Percentiles rank a stretch among this genome's conserved stretches.
These are phyloP conservation scores for Kwoniella sp. DNA, from an alignment of 768 basidiomycete genomes.

Conservation along the genomic window DNA sequence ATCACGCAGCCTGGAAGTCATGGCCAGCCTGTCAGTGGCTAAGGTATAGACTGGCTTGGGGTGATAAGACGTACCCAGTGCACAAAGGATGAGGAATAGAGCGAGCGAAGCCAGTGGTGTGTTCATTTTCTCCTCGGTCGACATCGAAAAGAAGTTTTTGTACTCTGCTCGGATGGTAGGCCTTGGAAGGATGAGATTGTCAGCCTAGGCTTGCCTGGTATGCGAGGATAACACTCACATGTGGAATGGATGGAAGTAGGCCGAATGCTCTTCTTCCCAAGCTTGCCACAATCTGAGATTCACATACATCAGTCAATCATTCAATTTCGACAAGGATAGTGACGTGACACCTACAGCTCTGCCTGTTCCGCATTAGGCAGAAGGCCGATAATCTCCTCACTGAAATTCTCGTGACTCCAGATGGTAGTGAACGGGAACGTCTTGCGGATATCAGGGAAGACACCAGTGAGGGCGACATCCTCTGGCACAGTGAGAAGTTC, in stretches of 20 bases:
- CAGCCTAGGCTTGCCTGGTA: no score
- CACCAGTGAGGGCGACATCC: slow-evolving; percentile 48
- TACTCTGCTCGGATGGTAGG: slow-evolving; percentile 51
- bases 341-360: slow-evolving; percentile 39
- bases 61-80: slow-evolving; percentile 34
- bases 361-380: slow-evolving; percentile 49
- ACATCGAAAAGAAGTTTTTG: slow-evolving; percentile 44
- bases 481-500: slow-evolving; percentile 45
- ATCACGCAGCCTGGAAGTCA: slow-evolving; percentile 43
- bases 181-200: slow-evolving; percentile 18
- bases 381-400: slow-evolving; percentile 51
- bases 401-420: slow-evolving; percentile 55
- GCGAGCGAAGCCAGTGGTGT: slow-evolving; percentile 48
- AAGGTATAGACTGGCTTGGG: not conserved
- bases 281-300: slow-evolving; percentile 40
- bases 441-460: slow-evolving; percentile 53
- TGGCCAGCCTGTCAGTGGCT: slow-evolving; percentile 6
- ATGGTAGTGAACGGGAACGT: slow-evolving; percentile 56
- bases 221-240: slow-evolving; percentile 32
- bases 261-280: slow-evolving; percentile 47
- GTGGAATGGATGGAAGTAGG: slow-evolving; percentile 52
- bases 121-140: slow-evolving; percentile 44
- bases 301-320: not conserved
- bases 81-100: slow-evolving; percentile 52
- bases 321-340: no score